Base-by-base conservation (phyloP, 257 asterid genomes). In the Primulina huaijiensis region DNA sequence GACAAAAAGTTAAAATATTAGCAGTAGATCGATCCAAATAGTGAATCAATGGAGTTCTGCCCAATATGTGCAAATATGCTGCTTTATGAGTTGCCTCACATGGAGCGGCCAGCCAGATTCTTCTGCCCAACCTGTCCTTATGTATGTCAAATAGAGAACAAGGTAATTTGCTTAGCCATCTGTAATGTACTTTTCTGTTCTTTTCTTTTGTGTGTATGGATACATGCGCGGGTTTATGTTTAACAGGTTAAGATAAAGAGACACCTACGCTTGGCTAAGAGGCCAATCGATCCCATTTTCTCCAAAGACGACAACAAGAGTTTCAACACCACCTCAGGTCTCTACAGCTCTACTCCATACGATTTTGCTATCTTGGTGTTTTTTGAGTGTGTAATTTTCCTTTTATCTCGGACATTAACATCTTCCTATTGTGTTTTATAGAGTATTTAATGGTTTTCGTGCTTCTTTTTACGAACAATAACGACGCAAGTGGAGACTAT, bases 101-200 rank as follows among this genome's bases (percentile, higher is more conserved):
- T 85, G 81, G 90, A 72, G 2, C 82, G 57, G 21, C 71, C 84
- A 9, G 93, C 86, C 60, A 66, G 88, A 69, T 84, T 87, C 73
- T 83, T 29, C 73, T 91, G 97, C 52, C 85, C 87, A 5, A 76
- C 88, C 6, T 91, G 96, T 76, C 92, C 96, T 33, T 87, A 81
- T 31, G 80, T 74, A 3, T 83, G 89, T 65, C 74, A 76, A 33
- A 83, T 91, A 33, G 92, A 84, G 65, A 70, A 9, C 75, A 75
- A 73, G 91, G 97, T 86, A 60, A 62, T 31, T 60, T 53, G 29
- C 17, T 65, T 66, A 25, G 31, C 62, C 25, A 68, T 67, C 52
- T 23, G 23, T 69, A 29, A 43, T 57, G 5, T 46, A 50, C 2
- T 70, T 40, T 56, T 10, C 59, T 43, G 57, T 62, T 69, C 25